phyloP scores from a whole-genome alignment of 768 basidiomycete genomes.

The Pleurotus platypus region DNA sequence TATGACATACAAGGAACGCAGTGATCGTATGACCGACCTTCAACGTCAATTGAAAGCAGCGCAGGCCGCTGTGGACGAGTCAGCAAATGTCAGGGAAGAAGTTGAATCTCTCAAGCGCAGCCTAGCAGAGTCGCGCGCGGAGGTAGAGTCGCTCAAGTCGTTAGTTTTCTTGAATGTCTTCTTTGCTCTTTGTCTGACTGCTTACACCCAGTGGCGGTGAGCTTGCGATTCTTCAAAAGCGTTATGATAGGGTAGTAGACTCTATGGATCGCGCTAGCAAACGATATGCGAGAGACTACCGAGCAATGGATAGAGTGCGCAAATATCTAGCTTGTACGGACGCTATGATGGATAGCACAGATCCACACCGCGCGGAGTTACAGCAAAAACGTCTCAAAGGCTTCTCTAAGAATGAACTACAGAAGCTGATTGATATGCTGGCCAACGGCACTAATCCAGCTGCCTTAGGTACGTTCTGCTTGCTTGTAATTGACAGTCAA shows the following conservation, averaged over 20 bases:
- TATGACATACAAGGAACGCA: constrained; percentile 29
- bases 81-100: constrained; percentile 15
- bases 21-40: constrained; percentile 20
- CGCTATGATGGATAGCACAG: constrained; percentile 22
- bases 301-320: constrained; percentile 48
- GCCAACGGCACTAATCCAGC: constrained; percentile 16
- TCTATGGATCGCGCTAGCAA: constrained; percentile 41
- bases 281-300: constrained; percentile 47
- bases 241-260: constrained; percentile 42
- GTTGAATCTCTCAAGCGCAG: constrained; percentile 18
- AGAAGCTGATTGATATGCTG: constrained; percentile 15
- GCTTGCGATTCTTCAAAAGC: constrained; percentile 30
- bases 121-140: constrained; percentile 19
- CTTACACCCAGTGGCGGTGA: constrained; percentile 13
- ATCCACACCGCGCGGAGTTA: constrained; percentile 27
- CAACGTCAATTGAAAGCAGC: neutral
- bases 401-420: constrained; percentile 8
- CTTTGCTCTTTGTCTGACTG: too few relatives aligned
- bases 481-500: neutral
- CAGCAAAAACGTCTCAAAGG: constrained; percentile 10
- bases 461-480: constrained; percentile 5
- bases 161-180: too few relatives aligned
- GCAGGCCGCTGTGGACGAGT: constrained; percentile 25
- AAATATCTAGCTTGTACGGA: neutral
- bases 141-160: constrained; percentile 19